phyloP scores from a whole-genome alignment of 306 rosid genomes.

The Gastrolobium villosum region DNA sequence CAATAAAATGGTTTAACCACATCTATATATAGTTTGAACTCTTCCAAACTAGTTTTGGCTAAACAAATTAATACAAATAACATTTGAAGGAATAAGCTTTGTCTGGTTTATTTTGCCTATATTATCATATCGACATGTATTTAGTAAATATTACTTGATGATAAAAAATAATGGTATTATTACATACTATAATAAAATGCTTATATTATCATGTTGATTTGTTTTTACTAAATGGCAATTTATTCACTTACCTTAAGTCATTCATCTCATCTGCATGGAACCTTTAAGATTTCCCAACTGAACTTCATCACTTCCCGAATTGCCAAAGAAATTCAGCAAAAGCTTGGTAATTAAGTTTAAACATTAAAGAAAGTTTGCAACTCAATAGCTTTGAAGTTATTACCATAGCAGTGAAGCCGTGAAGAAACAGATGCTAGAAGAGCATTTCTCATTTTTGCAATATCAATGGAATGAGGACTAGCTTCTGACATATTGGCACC shows the following conservation, averaged over 20 bases:
- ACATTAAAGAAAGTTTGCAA: neutral
- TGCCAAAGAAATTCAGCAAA: neutral
- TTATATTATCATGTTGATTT: slow-evolving; percentile 15
- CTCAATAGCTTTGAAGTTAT: slow-evolving; percentile 6
- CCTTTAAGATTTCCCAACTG: slow-evolving; percentile 48
- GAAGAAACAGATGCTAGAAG: slow-evolving; percentile 54
- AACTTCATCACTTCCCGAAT: slow-evolving; percentile 59
- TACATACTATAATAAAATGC: neutral
- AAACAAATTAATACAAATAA: neutral
- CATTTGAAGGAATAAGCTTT: neutral
- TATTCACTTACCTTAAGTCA: slow-evolving; percentile 54
- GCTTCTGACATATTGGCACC: slow-evolving; percentile 37
- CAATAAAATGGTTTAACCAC: too few species aligned
- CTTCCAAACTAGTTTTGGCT: slow-evolving; percentile 6
- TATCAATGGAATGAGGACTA: slow-evolving; percentile 28
- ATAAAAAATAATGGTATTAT: neutral
- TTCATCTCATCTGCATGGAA: slow-evolving; percentile 52
- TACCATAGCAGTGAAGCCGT: slow-evolving; percentile 53
- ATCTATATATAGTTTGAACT: neutral
- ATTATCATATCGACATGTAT: neutral
- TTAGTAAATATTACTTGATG: neutral
- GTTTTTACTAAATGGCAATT: slow-evolving; percentile 19
- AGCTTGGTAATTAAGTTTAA: neutral
- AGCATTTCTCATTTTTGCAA: slow-evolving; percentile 57
- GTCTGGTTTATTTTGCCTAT: neutral